Percentiles rank a stretch among this genome's conserved stretches.
phyloP scores from a whole-genome alignment of 352 stramenopile genomes.

The Globisporangium parvum region DNA sequence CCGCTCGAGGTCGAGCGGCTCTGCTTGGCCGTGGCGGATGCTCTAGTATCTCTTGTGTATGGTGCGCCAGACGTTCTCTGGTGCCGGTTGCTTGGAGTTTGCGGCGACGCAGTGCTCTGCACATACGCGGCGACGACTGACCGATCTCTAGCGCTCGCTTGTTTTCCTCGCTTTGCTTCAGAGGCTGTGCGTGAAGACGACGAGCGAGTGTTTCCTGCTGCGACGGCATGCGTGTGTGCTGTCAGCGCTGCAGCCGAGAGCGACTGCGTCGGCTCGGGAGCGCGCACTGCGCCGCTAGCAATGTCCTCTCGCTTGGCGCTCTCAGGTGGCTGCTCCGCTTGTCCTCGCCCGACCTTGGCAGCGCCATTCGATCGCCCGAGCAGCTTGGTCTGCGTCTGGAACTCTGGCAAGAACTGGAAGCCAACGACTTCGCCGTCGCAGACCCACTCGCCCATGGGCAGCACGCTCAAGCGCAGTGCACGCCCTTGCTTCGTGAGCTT shows the following conservation, averaged over 20 bases:
- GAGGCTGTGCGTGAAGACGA: no score
- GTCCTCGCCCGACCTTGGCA: constrained; percentile 3
- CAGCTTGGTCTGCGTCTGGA: constrained; percentile 22
- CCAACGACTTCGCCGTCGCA: constrained; percentile 23
- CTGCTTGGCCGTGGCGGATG: no score
- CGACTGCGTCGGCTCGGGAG: neutral
- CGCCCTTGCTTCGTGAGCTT: constrained; percentile 37
- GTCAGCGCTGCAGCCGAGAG: neutral
- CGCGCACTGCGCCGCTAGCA: no score
- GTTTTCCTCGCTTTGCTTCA: no score
- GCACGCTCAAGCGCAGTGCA: constrained; percentile 26
- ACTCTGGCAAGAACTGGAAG: constrained; percentile 35
- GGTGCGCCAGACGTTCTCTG: no score
- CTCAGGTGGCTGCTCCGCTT: neutral
- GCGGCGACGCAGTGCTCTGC: no score
- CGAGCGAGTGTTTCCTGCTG: neutral
- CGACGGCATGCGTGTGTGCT: neutral
- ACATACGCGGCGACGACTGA: no score
- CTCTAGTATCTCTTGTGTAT: no score
- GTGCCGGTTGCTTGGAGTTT: no score
- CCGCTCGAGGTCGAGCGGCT: no score
- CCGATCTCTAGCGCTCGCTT: no score
- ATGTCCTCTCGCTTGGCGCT: no score
- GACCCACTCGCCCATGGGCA: constrained; percentile 52
- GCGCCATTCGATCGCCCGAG: neutral